These are phyloP conservation scores for Dioscorea alata DNA, from an alignment of 106 monocot species.

Conservation along the genomic window DNA sequence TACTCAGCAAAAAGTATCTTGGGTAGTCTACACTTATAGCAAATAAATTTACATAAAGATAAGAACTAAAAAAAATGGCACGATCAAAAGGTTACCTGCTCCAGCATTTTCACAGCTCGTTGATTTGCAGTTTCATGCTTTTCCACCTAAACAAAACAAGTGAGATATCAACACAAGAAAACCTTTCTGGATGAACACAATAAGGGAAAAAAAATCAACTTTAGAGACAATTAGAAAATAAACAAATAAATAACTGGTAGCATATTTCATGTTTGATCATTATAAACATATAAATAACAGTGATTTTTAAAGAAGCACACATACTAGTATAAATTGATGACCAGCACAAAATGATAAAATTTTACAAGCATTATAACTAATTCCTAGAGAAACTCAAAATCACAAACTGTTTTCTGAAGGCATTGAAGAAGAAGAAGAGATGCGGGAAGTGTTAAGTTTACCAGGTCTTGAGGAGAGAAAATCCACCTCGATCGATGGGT, in stretches of 20 bases:
- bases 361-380: background rate
- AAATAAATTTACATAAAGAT: too few species aligned
- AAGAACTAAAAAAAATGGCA: background rate
- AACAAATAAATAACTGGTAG: too few species aligned
- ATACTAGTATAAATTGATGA: background rate
- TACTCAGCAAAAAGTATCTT: too few species aligned
- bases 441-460: constrained; percentile 11
- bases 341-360: background rate
- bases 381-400: background rate
- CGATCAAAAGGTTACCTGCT: constrained; percentile 35
- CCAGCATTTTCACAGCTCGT: constrained; percentile 59
- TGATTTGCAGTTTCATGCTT: constrained; percentile 55
- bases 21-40: too few species aligned
- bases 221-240: too few species aligned
- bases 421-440: background rate
- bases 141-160: constrained; percentile 34
- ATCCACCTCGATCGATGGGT: constrained; percentile 90
- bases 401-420: background rate
- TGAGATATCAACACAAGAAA: too few species aligned
- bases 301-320: background rate
- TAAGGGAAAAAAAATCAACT: too few species aligned
- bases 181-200: too few species aligned
- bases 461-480: constrained; percentile 60
- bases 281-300: background rate
- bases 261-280: too few species aligned